Percentiles rank a stretch among this genome's conserved stretches.
phyloP scores from a whole-genome alignment of 1,284 basidiomycete species.

The Bjerkandera adusta region DNA sequence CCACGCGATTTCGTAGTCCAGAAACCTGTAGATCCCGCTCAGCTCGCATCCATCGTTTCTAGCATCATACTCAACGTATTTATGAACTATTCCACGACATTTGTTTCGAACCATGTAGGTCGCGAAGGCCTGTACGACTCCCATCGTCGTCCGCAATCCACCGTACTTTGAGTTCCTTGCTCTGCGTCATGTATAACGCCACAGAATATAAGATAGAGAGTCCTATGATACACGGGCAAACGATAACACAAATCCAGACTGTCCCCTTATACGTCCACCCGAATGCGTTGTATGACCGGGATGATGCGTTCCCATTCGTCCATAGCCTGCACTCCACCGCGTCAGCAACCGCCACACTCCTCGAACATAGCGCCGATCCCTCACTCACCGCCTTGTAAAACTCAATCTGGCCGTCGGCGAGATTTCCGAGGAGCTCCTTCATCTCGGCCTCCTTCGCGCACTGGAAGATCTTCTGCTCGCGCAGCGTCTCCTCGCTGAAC shows the following conservation, averaged over 20 bases:
- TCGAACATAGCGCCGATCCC: constrained; percentile 8
- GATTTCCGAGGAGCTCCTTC: constrained; percentile 88
- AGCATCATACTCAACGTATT: no score
- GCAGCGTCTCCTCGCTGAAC: constrained; percentile 91
- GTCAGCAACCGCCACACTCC: constrained; percentile 11
- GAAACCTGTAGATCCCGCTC: no score
- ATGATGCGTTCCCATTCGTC: constrained; percentile 93
- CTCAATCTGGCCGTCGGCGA: constrained; percentile 93
- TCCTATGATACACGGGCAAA: background rate
- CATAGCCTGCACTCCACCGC: constrained; percentile 60
- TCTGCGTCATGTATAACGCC: background rate
- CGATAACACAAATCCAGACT: background rate
- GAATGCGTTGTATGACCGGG: constrained; percentile 83
- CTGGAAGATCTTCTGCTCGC: constrained; percentile 90
- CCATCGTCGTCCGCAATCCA: background rate
- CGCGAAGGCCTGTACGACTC: no score
- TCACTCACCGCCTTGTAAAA: constrained; percentile 82
- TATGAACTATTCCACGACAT: no score
- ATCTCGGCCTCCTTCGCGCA: constrained; percentile 90
- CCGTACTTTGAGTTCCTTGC: background rate
- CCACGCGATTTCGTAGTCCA: no score
- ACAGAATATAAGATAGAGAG: background rate
- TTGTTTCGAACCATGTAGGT: no score
- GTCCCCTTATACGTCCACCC: constrained; percentile 69
- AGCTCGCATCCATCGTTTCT: no score